A percentile compares a stretch with the other conserved stretches of the same genome.
Conservation (phyloP, 2,329 filamentous ascomycete species). For the Aspergillus persii region DNA sequence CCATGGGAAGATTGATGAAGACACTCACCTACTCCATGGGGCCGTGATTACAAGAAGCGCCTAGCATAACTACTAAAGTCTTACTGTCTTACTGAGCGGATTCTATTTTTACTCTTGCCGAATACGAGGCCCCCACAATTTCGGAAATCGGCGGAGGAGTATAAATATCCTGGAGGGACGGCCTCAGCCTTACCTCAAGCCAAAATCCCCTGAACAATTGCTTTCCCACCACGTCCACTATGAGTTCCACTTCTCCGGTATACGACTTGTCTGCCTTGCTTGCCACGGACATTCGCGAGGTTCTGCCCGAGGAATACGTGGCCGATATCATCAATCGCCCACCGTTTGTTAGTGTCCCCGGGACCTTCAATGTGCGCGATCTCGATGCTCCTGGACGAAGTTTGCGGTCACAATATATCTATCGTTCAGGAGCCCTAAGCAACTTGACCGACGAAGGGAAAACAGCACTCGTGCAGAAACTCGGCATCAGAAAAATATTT, state of each 20-base stretch:
- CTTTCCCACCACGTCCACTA: background rate
- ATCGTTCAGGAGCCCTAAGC: slow-evolving; percentile 65
- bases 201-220: too few species aligned
- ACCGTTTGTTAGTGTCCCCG: slow-evolving; percentile 26
- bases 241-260: background rate
- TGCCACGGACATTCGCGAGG: slow-evolving; percentile 22
- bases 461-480: slow-evolving; percentile 45
- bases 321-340: slow-evolving; percentile 23
- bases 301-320: slow-evolving; percentile 21
- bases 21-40: slow-evolving; percentile 8
- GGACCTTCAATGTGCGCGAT: slow-evolving; percentile 29
- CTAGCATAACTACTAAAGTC: too few species aligned
- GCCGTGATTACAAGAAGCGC: background rate
- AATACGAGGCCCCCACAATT: background rate
- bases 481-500: slow-evolving; percentile 65
- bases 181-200: background rate
- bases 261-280: slow-evolving; percentile 18
- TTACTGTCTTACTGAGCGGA: too few species aligned
- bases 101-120: background rate
- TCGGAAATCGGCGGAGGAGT: background rate
- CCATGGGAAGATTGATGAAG: slow-evolving; percentile 21
- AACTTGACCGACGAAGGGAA: slow-evolving; percentile 56
- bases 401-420: slow-evolving; percentile 57
- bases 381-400: slow-evolving; percentile 13
- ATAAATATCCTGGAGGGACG: background rate